A percentile compares a stretch with the other conserved stretches of the same genome.
Evolutionary conservation across 805 yeast genomes (phyloP).

Genomic region (Saccharomycodes ludwigii): DNA sequence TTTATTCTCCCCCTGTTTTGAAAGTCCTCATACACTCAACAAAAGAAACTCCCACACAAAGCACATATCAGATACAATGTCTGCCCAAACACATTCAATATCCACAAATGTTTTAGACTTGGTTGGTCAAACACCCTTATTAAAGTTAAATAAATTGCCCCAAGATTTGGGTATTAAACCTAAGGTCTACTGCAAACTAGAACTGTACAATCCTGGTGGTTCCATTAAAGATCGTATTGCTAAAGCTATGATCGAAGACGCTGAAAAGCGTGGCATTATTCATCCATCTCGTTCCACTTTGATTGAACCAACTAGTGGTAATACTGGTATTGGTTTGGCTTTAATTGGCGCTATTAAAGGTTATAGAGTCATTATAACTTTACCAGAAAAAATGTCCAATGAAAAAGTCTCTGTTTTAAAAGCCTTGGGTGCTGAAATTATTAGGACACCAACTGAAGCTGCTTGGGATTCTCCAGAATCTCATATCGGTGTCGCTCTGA

Average conservation of each 20-base stretch:
- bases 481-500: slow-evolving; percentile 78
- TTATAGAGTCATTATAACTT: slow-evolving; percentile 73
- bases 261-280: slow-evolving; percentile 64
- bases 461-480: slow-evolving; percentile 90
- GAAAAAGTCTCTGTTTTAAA: slow-evolving; percentile 80
- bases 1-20: no score
- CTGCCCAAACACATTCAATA: slow-evolving; percentile 6
- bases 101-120: slow-evolving; percentile 46
- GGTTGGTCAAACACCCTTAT: slow-evolving; percentile 79
- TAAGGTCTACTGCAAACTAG: slow-evolving; percentile 59
- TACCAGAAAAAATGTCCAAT: slow-evolving; percentile 87
- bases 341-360: slow-evolving; percentile 80
- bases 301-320: slow-evolving; percentile 85
- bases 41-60: no score
- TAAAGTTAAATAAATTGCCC: slow-evolving; percentile 63
- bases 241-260: slow-evolving; percentile 74
- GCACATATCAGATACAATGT: no score
- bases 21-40: no score
- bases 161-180: slow-evolving; percentile 67
- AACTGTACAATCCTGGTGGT: slow-evolving; percentile 81
- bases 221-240: slow-evolving; percentile 86
- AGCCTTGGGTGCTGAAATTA: slow-evolving; percentile 83
- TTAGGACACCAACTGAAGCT: slow-evolving; percentile 85
- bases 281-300: slow-evolving; percentile 70
- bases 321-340: slow-evolving; percentile 86